Percentiles rank a stretch among this genome's conserved stretches.
These are phyloP conservation scores for Lachnellula arida DNA, from an alignment of 2,329 filamentous ascomycete species.

Conservation along the genomic window DNA sequence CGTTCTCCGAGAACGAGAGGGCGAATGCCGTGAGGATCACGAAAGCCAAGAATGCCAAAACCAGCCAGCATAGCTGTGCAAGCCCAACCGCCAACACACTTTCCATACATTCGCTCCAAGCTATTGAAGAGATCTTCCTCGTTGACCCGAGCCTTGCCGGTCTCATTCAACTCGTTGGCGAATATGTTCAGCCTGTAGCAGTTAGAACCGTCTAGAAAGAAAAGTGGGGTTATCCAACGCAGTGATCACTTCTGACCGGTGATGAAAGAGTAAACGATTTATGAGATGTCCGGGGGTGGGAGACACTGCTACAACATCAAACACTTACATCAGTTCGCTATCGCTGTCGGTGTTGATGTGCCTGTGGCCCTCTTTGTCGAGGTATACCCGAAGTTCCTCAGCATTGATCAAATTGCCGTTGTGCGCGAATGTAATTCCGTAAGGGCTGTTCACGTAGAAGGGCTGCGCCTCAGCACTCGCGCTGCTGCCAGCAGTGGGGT, in stretches of 20 bases:
- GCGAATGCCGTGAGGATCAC: constrained; percentile 76
- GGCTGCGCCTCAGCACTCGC: constrained; percentile 84
- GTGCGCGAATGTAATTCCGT: constrained; percentile 75
- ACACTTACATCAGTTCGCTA: constrained; percentile 58
- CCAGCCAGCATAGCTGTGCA: constrained; percentile 79
- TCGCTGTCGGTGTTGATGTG: constrained; percentile 65
- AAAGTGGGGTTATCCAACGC: neutral
- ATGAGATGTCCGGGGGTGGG: too few species aligned
- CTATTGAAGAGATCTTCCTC: constrained; percentile 71
- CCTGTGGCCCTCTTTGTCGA: constrained; percentile 34
- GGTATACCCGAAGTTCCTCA: constrained; percentile 56
- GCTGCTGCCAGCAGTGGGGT: constrained; percentile 83
- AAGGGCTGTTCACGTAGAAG: constrained; percentile 86
- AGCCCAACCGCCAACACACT: constrained; percentile 71
- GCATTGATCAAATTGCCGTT: constrained; percentile 89
- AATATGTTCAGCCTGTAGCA: constrained; percentile 88
- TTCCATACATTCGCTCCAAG: constrained; percentile 66
- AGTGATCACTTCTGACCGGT: too few species aligned
- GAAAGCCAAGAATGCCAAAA: constrained; percentile 75
- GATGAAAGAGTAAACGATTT: too few species aligned
- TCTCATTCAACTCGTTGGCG: constrained; percentile 74
- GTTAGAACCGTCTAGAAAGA: constrained; percentile 52
- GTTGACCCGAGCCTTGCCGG: constrained; percentile 76
- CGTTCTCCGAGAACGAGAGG: constrained; percentile 76
- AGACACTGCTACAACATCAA: too few species aligned